These are phyloP conservation scores for Schoenoplectus tabernaemontani DNA, from an alignment of 202 grass and related monocot species.

Conservation along the genomic window DNA sequence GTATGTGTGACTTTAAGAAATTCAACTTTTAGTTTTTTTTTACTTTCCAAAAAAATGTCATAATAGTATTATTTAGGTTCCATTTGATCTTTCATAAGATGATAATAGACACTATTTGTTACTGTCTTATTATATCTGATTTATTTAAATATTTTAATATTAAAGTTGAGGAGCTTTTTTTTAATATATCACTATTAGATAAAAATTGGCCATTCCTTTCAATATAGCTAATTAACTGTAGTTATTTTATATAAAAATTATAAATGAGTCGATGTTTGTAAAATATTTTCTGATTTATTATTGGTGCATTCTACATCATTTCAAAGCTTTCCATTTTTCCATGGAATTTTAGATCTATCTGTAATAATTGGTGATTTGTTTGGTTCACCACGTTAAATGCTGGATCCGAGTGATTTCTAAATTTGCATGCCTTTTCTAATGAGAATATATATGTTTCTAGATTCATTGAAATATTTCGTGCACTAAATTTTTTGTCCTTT, in stretches of 20 bases:
- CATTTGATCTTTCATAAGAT: background rate
- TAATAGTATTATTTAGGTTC: background rate
- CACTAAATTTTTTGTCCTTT: conserved; percentile 5
- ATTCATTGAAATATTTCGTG: background rate
- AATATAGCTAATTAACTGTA: background rate
- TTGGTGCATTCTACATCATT: background rate
- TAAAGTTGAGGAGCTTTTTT: background rate
- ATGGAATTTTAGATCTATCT: background rate
- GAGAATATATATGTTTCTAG: background rate
- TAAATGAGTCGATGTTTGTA: background rate
- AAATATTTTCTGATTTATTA: background rate
- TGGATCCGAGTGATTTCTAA: background rate
- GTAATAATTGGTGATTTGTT: background rate
- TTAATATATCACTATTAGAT: no score
- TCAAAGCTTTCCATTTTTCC: background rate
- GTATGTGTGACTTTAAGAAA: background rate
- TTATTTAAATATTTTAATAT: background rate
- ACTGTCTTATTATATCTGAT: background rate
- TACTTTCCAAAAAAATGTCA: background rate
- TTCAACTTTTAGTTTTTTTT: background rate
- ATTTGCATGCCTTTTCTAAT: background rate
- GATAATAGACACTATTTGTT: background rate
- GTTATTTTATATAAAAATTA: background rate
- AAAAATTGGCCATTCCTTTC: no score
- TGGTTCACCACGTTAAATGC: background rate